phyloP scores from a whole-genome alignment of 192 early-diverging fungal genomes.

The Coemansia sp. region DNA sequence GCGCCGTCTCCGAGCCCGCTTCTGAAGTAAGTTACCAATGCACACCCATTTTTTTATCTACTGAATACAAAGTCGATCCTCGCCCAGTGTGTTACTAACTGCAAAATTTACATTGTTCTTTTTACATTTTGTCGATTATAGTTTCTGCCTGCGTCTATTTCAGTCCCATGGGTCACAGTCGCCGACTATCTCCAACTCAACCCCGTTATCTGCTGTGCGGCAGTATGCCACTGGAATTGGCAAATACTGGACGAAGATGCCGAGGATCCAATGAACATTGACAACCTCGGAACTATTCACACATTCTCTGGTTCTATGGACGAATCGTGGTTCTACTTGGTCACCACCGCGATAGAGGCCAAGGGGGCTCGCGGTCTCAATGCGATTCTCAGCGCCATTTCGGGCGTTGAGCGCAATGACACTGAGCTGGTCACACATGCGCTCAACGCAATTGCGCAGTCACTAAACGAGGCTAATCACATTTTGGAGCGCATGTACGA shows the following conservation, averaged over 20 bases:
- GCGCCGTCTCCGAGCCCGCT: constrained; percentile 58
- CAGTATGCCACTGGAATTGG: constrained; percentile 92
- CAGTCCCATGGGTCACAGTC: constrained; percentile 81
- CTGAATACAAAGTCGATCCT: not conserved
- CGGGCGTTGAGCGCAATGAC: constrained; percentile 61
- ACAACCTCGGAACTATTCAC: constrained; percentile 79
- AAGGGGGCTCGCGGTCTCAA: constrained; percentile 68
- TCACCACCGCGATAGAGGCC: constrained; percentile 86
- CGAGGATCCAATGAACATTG: constrained; percentile 67
- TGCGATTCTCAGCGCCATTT: constrained; percentile 70
- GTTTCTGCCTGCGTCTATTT: constrained; percentile 72
- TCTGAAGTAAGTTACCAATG: constrained; percentile 59
- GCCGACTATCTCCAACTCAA: constrained; percentile 77
- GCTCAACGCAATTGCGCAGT: constrained; percentile 60
- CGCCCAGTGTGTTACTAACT: not conserved
- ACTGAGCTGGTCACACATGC: constrained; percentile 45
- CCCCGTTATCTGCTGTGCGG: constrained; percentile 86
- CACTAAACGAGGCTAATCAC: constrained; percentile 58
- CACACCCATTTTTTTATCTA: not conserved
- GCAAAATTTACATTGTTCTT: not conserved
- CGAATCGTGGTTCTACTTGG: constrained; percentile 97
- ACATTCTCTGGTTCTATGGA: constrained; percentile 88
- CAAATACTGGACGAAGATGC: constrained; percentile 71
- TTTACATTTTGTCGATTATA: constrained; percentile 12
- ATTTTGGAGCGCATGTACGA: constrained; percentile 84